A percentile compares a stretch with the other conserved stretches of the same genome.
phyloP scores from a whole-genome alignment of 805 yeast genomes.

The Alloascoidea hylecoeti region DNA sequence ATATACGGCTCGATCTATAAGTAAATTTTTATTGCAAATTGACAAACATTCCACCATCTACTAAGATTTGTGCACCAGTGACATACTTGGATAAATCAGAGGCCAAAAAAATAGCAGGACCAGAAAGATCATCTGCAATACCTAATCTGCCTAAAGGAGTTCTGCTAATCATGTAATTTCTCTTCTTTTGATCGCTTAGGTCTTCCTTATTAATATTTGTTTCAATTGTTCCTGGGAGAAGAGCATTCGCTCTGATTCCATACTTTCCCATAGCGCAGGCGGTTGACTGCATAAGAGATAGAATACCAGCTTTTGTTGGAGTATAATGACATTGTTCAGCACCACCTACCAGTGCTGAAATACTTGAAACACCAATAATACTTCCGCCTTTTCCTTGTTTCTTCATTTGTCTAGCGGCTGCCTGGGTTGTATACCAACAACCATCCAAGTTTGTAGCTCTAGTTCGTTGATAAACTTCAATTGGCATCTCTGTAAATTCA shows the following conservation, averaged over 20 bases:
- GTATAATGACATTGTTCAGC: slow-evolving; percentile 29
- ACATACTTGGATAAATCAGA: slow-evolving; percentile 21
- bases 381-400: slow-evolving; percentile 32
- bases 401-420: slow-evolving; percentile 30
- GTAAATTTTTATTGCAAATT: slow-evolving; percentile 35
- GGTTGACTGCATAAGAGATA: slow-evolving; percentile 27
- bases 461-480: slow-evolving; percentile 20
- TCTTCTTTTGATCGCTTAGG: slow-evolving; percentile 21
- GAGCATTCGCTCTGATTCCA: slow-evolving; percentile 29
- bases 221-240: slow-evolving; percentile 29
- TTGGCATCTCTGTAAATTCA: slow-evolving; percentile 25
- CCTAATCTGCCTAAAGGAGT: slow-evolving; percentile 27
- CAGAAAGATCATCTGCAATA: slow-evolving; percentile 22
- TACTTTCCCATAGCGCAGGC: slow-evolving; percentile 28
- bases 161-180: slow-evolving; percentile 22
- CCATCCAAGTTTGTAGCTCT: slow-evolving; percentile 28
- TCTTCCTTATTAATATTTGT: slow-evolving; percentile 29
- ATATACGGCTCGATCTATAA: too few species aligned
- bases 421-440: slow-evolving; percentile 28
- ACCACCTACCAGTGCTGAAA: slow-evolving; percentile 31
- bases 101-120: slow-evolving; percentile 27
- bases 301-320: slow-evolving; percentile 33
- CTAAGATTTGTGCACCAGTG: slow-evolving; percentile 27
- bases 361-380: slow-evolving; percentile 27
- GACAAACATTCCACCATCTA: slow-evolving; percentile 31